Evolutionary conservation across 129 eudicot species (phyloP), one percentile per base, ranked within the genome.

Genomic region (Solidago caesia): DNA sequence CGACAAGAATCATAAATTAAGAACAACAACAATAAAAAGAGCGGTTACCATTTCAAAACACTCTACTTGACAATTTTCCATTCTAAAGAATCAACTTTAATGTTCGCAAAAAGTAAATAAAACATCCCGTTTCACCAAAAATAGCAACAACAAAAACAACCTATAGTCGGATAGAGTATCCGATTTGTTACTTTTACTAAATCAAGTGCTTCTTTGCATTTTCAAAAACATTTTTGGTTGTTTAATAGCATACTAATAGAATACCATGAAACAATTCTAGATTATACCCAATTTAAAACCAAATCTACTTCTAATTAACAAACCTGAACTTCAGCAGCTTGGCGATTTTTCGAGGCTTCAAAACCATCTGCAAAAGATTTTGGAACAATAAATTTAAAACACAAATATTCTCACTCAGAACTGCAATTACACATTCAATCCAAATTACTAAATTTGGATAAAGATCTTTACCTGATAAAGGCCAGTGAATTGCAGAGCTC

Each of bases 251-350:
- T 33, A 13, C n/a, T 14, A 48, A 59, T 29, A 1, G 2, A 15
- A 69, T 33, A 33, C 2, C 39, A 33, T 33, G 3, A 33, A 33
- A 33, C 39, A 33, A 33, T 1, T 33, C 39, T 33, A 33, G 39
- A 33, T 33, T 33, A 33, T 33, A 33, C 39, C 39, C 39, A 33
- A 33, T 33, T 33, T 33, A 33, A 33, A 33, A 33, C 39, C 2
- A 33, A 33, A 33, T 33, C 39, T 33, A 33, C 39, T 33, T 33
- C 39, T 55, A 46, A 29, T 29, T 45, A 73, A 44, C 74, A 29
- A 57, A 86, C 96, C 96, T 86, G 91, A 67, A 68, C 73, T 80
- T 86, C 86, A 74, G 74, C 86, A 48, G 87, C 58, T 71, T 77
- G 89, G 52, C 74, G 78, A 66, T 78, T 82, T 62, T 75, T 83